Base-by-base conservation (phyloP, 1,284 basidiomycete genomes). In the Amylostereum areolatum region DNA sequence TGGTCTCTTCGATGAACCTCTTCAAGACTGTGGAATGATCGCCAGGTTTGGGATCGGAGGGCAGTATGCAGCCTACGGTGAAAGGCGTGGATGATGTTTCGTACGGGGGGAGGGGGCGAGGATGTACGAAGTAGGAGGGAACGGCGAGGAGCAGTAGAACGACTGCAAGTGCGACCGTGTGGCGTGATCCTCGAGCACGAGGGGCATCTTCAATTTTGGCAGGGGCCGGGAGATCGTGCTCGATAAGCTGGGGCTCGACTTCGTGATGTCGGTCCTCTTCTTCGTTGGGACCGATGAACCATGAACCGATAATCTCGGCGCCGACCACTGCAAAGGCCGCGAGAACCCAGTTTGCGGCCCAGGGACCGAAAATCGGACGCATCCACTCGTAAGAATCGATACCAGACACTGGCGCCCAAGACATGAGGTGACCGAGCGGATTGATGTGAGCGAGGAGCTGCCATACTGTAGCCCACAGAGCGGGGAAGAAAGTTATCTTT, bases 261-360 rank as follows among this genome's bases (percentile, higher is more conserved):
- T 25, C 41, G 12, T 25, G 41, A 11, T 35, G 34, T 40, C 45
- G 43, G 27, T 43, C 31, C 32, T 31, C 4, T 18, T 57, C 53
- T 12, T 58, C 57, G 10, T 54, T 51, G 31, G 53, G 53, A n/a
- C 72, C 74, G 62, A 88, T 81, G 40, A 80, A 71, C 82, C 81
- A 85, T 25, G 58, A 52, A 5, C 63, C 78, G 6, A 74, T 58
- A 2, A 68, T 55, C 53, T 83, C 75, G 4, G 83, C 77, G 36
- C 77, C 56, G n/a, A 89, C 72, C 4, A 79, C 77, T 5, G 85
- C 83, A 80, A 83, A 89, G 8, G 77, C 78, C 25, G 77, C 87
- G 4, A 77, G 72, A 36, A 83, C 62, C 82, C 85, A 90, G 60
- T 90, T 83, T 50, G 80, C 73, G 10, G 74, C 79, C 37, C 70